Conservation (phyloP, 371 early-diverging fungal genomes). For the Fennellomyces sp. region DNA sequence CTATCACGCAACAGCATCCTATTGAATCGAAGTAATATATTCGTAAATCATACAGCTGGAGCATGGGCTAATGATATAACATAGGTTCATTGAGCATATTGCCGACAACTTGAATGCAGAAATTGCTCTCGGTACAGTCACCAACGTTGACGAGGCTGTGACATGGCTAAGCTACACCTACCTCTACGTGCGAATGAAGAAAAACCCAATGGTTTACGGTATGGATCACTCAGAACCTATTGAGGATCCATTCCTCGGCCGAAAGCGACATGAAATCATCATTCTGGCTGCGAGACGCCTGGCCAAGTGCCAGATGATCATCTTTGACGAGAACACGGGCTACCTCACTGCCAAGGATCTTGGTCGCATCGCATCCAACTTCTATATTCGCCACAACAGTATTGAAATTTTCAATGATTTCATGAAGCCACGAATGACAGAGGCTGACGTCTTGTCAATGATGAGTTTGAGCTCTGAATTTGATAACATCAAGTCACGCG, state of each 20-base stretch:
- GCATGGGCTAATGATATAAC: background rate
- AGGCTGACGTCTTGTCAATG: conserved; percentile 91
- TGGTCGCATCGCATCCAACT: conserved; percentile 91
- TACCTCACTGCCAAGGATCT: conserved; percentile 88
- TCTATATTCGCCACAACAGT: conserved; percentile 86
- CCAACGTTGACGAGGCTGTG: conserved; percentile 91
- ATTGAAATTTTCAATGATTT: conserved; percentile 82
- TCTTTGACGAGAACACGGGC: conserved; percentile 83
- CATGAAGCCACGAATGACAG: conserved; percentile 79
- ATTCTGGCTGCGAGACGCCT: conserved; percentile 38
- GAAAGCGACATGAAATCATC: conserved; percentile 28
- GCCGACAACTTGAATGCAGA: conserved; percentile 98
- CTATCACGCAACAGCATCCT: conserved; percentile 96
- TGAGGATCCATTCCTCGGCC: conserved; percentile 76
- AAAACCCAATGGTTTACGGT: conserved; percentile 93
- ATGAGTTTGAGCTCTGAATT: conserved; percentile 92
- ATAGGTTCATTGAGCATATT: conserved; percentile 79
- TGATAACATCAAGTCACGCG: conserved; percentile 88
- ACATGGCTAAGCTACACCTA: conserved; percentile 98
- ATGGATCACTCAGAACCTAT: conserved; percentile 73
- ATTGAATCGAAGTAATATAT: conserved; percentile 86
- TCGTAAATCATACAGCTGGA: background rate
- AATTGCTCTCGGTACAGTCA: conserved; percentile 94
- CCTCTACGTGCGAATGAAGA: conserved; percentile 95
- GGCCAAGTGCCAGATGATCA: conserved; percentile 92